Evolutionary conservation across 108 stramenopile genomes (phyloP), one percentile per base, ranked within the genome.

Genomic region (Licmophora abbreviata): DNA sequence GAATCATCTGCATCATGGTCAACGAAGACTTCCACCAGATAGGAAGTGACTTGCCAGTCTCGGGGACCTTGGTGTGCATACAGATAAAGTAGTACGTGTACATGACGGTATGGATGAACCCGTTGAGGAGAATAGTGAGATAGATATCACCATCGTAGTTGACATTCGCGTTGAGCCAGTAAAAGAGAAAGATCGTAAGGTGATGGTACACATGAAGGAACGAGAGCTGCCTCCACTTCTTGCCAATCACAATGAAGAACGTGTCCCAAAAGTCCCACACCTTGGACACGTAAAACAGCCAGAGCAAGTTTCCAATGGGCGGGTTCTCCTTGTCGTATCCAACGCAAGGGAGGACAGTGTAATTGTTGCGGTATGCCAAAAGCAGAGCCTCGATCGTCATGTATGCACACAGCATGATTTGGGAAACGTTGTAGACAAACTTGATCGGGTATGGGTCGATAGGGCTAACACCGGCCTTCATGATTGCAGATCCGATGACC

Each of bases 201-300:
- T 99, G 98, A 77, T 99, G 98, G 87, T 98, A 99, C n/a, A 98
- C 95, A 63, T 99, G 98, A 21, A 99, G 74, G 79, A 99, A 98
- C 17, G 83, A 85, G 44, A 99, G 89, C 74, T 97, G 96, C 53
- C 92, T 77, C 95, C 95, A 97, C 69, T 97, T 94, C 73, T 97
- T 97, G 36, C 93, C 92, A 37, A 93, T 51, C 37, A 99, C 92
- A 61, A 99, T 99, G 71, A 99, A 98, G 62, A 98, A 75, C 28
- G 98, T 99, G 68, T 99, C 98, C 84, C 94, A 83, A 72, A 99
- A 99, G 49, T 99, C 98, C 79, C 96, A 95, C 11, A 97, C 80
- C 75, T 99, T 99, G 56, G 86, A 89, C 36, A 97, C 52, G 79
- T 99, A 99, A 55, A 99, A 99, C 4, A 99, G 65, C 91, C 93